Percentiles rank a stretch among this genome's conserved stretches.
phyloP scores from a whole-genome alignment of 352 stramenopile species.

The Hyaloperonospora brassicae region DNA sequence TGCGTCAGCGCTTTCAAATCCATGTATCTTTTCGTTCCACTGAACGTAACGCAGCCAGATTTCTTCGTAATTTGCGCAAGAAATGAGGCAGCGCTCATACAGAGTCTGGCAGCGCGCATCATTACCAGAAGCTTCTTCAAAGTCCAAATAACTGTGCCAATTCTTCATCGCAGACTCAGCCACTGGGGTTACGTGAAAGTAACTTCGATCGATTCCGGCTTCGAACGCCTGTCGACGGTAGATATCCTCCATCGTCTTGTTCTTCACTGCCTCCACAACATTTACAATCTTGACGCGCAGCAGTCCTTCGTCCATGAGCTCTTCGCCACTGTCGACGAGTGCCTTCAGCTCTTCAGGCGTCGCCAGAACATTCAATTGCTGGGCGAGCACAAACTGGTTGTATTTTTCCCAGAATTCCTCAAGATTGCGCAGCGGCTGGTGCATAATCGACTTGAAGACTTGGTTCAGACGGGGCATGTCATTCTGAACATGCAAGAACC shows the following conservation, averaged over 20 bases:
- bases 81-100: constrained; percentile 76
- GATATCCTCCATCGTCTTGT: constrained; percentile 54
- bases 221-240: constrained; percentile 62
- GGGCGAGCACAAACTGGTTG: constrained; percentile 74
- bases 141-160: constrained; percentile 76
- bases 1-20: constrained; percentile 54
- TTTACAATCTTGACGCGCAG: constrained; percentile 80
- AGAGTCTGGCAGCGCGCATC: constrained; percentile 45
- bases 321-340: constrained; percentile 41
- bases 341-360: constrained; percentile 54
- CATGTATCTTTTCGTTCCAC: constrained; percentile 48
- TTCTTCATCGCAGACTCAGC: constrained; percentile 59
- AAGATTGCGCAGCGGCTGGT: constrained; percentile 61
- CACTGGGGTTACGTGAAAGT: constrained; percentile 76
- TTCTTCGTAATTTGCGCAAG: constrained; percentile 77
- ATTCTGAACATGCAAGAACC: constrained; percentile 34
- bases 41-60: constrained; percentile 68
- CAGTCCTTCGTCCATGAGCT: constrained; percentile 71
- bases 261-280: constrained; percentile 61
- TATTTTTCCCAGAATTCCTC: constrained; percentile 84
- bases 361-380: constrained; percentile 54
- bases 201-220: constrained; percentile 68
- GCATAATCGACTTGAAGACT: constrained; percentile 75
- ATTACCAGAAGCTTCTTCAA: constrained; percentile 55
- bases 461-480: constrained; percentile 73